Evolutionary conservation across 148 eudicot genomes (phyloP).

Genomic region (Fagopyrum tataricum): DNA sequence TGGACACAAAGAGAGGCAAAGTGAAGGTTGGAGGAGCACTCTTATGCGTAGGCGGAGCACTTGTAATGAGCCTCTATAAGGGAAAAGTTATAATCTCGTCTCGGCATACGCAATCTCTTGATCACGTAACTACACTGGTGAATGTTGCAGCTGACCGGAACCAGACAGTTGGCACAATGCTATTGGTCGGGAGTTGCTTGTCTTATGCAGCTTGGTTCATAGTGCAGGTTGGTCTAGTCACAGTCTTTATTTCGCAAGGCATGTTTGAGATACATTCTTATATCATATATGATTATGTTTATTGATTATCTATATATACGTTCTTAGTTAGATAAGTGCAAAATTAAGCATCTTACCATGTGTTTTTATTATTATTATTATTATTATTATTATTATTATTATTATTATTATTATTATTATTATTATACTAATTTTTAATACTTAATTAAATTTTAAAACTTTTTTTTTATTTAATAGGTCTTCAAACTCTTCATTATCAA

Average conservation of each 20-base stretch:
- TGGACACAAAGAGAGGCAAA: neutral
- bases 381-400: too few relatives aligned
- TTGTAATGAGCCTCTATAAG: conserved; percentile 3
- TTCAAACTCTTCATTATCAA: too few relatives aligned
- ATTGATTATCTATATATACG: too few relatives aligned
- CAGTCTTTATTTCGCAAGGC: neutral
- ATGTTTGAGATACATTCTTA: neutral
- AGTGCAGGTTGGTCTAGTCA: neutral
- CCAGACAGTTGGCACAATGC: neutral
- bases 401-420: too few relatives aligned
- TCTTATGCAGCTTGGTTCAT: conserved; percentile 5
- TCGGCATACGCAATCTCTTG: neutral
- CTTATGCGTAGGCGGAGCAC: neutral
- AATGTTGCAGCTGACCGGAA: neutral
- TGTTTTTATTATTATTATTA: too few relatives aligned
- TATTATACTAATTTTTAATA: too few relatives aligned
- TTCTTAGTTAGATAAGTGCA: too few relatives aligned
- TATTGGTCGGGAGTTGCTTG: conserved; percentile 3
- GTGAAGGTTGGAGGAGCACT: conserved; percentile 5
- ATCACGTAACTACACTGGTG: neutral
- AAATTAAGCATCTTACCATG: too few relatives aligned
- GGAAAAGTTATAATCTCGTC: neutral
- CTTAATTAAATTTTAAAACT: too few relatives aligned
- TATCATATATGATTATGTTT: too few relatives aligned
- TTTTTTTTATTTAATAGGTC: too few relatives aligned